Evolutionary conservation across 108 stramenopile species (phyloP).

Genomic region (Cyclotella kingstonii): DNA sequence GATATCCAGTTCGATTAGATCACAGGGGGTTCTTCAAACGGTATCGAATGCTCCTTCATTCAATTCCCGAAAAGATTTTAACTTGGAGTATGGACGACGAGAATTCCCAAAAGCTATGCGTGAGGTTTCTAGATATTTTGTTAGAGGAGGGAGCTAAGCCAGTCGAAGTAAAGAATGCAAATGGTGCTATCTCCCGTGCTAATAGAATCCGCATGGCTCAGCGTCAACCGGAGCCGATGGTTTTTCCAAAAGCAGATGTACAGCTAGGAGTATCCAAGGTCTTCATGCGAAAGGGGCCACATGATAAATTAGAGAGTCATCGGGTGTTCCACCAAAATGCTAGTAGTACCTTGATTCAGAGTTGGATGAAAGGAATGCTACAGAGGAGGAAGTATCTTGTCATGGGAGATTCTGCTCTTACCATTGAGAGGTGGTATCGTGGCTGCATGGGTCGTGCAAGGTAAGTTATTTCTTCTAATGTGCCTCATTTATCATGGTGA

Average conservation of each 20-base stretch:
- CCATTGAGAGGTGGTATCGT: conserved; percentile 77
- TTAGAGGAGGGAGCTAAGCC: conserved; percentile 74
- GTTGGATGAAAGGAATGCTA: conserved; percentile 78
- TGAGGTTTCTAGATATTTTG: conserved; percentile 66
- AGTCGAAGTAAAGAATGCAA: conserved; percentile 46
- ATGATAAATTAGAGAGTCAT: conserved; percentile 87
- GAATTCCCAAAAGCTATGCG: conserved; percentile 73
- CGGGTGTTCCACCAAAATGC: conserved; percentile 77
- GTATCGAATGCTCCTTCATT: conserved; percentile 85
- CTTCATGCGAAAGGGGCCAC: conserved; percentile 92
- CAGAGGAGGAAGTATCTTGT: conserved; percentile 60
- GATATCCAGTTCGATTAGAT: conserved; percentile 95
- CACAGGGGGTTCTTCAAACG: conserved; percentile 89
- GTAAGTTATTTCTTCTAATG: conserved; percentile 31
- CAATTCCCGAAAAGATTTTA: conserved; percentile 53
- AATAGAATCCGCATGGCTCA: conserved; percentile 90
- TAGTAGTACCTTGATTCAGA: conserved; percentile 77
- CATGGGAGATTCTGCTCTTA: conserved; percentile 56
- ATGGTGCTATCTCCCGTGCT: conserved; percentile 73
- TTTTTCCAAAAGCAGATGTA: conserved; percentile 78
- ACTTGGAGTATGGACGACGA: conserved; percentile 78
- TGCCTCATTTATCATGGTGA: background rate
- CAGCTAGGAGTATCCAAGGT: conserved; percentile 92
- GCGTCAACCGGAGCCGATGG: conserved; percentile 73
- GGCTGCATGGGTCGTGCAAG: conserved; percentile 78